These are phyloP conservation scores for Penicillium macrosclerotiorum DNA, from an alignment of 495 filamentous ascomycete genomes.

Conservation along the genomic window DNA sequence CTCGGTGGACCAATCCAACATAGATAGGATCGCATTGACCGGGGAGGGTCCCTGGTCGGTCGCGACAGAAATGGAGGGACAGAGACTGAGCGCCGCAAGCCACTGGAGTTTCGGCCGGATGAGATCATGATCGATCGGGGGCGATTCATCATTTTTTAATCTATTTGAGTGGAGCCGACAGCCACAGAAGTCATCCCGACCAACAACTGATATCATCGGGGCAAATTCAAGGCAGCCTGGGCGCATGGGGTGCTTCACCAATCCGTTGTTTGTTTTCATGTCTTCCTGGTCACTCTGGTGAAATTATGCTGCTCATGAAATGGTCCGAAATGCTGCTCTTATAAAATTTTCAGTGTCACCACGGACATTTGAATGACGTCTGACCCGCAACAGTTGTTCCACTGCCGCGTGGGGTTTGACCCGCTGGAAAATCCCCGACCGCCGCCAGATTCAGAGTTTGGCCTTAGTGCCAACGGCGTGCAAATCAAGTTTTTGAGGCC, in stretches of 20 bases:
- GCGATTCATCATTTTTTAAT: conserved; percentile 32
- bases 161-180: conserved; percentile 31
- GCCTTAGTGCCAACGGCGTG: conserved; percentile 9
- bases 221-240: conserved; percentile 10
- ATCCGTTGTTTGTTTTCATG: background rate
- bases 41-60: conserved; percentile 2
- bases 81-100: conserved; percentile 9
- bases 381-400: conserved; percentile 8
- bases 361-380: conserved; percentile 4
- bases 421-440: conserved; percentile 13
- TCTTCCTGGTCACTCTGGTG: background rate
- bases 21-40: background rate
- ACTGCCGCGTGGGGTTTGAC: conserved; percentile 5
- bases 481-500: conserved; percentile 16
- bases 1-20: background rate
- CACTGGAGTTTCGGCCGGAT: conserved; percentile 21
- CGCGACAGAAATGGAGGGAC: background rate
- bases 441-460: conserved; percentile 7
- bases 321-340: no score
- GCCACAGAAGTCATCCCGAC: conserved; percentile 28
- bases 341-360: background rate
- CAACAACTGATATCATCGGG: conserved; percentile 21
- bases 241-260: background rate
- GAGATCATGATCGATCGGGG: conserved; percentile 30
- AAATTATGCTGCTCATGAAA: background rate